Percentiles rank a stretch among this genome's conserved stretches.
Evolutionary conservation across 1,284 basidiomycete genomes (phyloP).

Genomic region (Boletus mariae): DNA sequence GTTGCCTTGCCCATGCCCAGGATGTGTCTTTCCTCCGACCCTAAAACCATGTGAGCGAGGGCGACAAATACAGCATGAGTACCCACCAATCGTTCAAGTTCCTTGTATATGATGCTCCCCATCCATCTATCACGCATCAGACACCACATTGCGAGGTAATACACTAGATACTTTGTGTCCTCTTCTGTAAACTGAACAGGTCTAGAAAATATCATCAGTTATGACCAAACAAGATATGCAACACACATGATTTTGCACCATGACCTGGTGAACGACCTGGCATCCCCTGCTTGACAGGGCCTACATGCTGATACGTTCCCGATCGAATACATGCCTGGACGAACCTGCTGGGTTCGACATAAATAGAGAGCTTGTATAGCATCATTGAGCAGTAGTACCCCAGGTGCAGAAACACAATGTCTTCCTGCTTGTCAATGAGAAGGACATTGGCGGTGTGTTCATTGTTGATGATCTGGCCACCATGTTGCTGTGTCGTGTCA

Average conservation of each 20-base stretch:
- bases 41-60: neutral
- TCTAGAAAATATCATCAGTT: slow-evolving; percentile 7
- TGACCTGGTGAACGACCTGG: slow-evolving; percentile 17
- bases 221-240: neutral
- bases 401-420: slow-evolving; percentile 21
- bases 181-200: slow-evolving; percentile 24
- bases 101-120: slow-evolving; percentile 42
- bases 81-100: slow-evolving; percentile 39
- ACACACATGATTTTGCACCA: slow-evolving; percentile 7
- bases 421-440: slow-evolving; percentile 29
- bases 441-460: slow-evolving; percentile 27
- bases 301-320: slow-evolving; percentile 13
- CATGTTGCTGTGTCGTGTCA: slow-evolving; percentile 6
- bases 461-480: neutral
- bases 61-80: no score
- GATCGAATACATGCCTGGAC: neutral
- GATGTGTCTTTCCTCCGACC: slow-evolving; percentile 19
- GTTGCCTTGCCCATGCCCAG: slow-evolving; percentile 44
- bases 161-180: slow-evolving; percentile 22
- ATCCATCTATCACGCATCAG: slow-evolving; percentile 35
- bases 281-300: slow-evolving; percentile 18
- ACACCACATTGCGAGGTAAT: slow-evolving; percentile 27
- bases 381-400: slow-evolving; percentile 26
- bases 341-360: neutral
- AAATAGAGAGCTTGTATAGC: slow-evolving; percentile 15